Percentiles rank a stretch among this genome's conserved stretches.
Conservation (phyloP, 345 rosid species). For the Pistacia integerrima region DNA sequence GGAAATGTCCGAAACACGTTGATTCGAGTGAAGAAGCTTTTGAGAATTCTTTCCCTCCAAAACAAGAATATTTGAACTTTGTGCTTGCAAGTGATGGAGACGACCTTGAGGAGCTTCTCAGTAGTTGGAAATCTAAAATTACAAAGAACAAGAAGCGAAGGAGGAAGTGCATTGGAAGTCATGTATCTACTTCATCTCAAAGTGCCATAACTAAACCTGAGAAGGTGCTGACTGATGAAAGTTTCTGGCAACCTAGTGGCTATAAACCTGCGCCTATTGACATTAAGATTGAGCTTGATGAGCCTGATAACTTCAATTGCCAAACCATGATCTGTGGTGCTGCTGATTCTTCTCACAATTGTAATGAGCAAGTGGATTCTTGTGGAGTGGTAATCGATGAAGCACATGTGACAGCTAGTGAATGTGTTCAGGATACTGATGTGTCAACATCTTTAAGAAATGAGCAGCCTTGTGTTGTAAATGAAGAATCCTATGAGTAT, state of each 20-base stretch:
- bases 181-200: slow-evolving; percentile 22
- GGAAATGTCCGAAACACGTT: slow-evolving; percentile 34
- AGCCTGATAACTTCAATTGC: slow-evolving; percentile 34
- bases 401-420: slow-evolving; percentile 23
- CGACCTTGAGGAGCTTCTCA: slow-evolving; percentile 59
- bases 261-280: slow-evolving; percentile 24
- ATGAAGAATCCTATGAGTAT: slow-evolving; percentile 24
- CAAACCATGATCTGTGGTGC: slow-evolving; percentile 17
- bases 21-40: slow-evolving; percentile 15
- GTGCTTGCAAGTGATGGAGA: slow-evolving; percentile 35
- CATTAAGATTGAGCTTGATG: slow-evolving; percentile 46
- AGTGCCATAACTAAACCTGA: slow-evolving; percentile 23
- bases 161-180: slow-evolving; percentile 31
- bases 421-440: slow-evolving; percentile 11
- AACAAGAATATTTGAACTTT: slow-evolving; percentile 23
- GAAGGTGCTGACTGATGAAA: slow-evolving; percentile 12
- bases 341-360: slow-evolving; percentile 25
- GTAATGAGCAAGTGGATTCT: slow-evolving; percentile 24
- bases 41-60: slow-evolving; percentile 21
- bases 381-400: slow-evolving; percentile 17
- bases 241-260: slow-evolving; percentile 17
- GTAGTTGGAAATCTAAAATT: slow-evolving; percentile 44
- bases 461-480: slow-evolving; percentile 32
- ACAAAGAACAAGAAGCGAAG: slow-evolving; percentile 40
- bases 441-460: slow-evolving; percentile 14